Percentiles rank a stretch among this genome's conserved stretches.
Evolutionary conservation across 164 flowering plant species (phyloP).

Genomic region (Platanus orientalis): DNA sequence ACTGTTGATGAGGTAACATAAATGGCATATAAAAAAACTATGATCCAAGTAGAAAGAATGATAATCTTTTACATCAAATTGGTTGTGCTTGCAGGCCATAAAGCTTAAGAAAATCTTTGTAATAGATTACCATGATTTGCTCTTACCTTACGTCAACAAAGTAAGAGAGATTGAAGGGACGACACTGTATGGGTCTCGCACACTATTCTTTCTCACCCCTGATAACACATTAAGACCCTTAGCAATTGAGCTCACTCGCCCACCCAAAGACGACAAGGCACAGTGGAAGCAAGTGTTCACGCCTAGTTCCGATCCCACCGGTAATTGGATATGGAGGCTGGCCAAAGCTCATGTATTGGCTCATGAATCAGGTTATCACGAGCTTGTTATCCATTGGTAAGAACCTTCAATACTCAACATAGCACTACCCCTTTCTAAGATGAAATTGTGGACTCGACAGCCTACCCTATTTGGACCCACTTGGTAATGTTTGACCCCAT

Average conservation of each 20-base stretch:
- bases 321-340: slow-evolving; percentile 30
- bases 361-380: slow-evolving; percentile 36
- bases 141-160: slow-evolving; percentile 33
- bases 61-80: background rate
- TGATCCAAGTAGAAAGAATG: no score
- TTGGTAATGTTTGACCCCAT: no score
- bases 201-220: slow-evolving; percentile 22
- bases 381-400: slow-evolving; percentile 40
- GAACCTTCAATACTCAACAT: background rate
- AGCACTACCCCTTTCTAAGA: no score
- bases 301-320: slow-evolving; percentile 20
- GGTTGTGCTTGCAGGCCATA: slow-evolving; percentile 19
- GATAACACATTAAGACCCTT: slow-evolving; percentile 30
- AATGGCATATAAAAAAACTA: background rate
- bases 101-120: slow-evolving; percentile 30
- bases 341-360: slow-evolving; percentile 36
- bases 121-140: slow-evolving; percentile 35
- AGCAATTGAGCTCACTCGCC: slow-evolving; percentile 43
- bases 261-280: slow-evolving; percentile 26
- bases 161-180: slow-evolving; percentile 25
- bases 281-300: slow-evolving; percentile 31
- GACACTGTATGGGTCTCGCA: slow-evolving; percentile 26
- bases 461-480: no score
- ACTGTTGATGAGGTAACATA: slow-evolving; percentile 21
- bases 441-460: no score